Evolutionary conservation across 2,329 filamentous ascomycete genomes (phyloP).

Genomic region (Fusarium algeriense): DNA sequence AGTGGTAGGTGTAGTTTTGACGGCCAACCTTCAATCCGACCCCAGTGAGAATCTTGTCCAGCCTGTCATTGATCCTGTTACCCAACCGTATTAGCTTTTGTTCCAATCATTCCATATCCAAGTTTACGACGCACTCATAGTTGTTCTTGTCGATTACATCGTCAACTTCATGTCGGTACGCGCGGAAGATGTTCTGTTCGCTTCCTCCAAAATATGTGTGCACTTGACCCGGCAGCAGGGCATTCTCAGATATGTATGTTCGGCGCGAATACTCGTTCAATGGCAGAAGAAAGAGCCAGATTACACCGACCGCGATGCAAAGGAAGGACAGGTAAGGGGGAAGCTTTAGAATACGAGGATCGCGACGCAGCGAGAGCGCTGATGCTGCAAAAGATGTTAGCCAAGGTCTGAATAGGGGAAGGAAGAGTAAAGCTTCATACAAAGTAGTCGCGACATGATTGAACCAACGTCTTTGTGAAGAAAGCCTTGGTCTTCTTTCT

Average conservation of each 20-base stretch:
- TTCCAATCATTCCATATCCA: not conserved
- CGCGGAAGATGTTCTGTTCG: slow-evolving; percentile 93
- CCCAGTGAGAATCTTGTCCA: slow-evolving; percentile 80
- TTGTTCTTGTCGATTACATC: slow-evolving; percentile 67
- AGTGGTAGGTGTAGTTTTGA: slow-evolving; percentile 88
- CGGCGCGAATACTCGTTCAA: slow-evolving; percentile 89
- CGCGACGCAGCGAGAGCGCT: slow-evolving; percentile 78
- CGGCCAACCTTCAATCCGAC: slow-evolving; percentile 88
- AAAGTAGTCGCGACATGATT: slow-evolving; percentile 66
- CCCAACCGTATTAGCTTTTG: not conserved
- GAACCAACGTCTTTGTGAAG: slow-evolving; percentile 23
- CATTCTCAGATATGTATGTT: slow-evolving; percentile 98
- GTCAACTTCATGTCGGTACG: slow-evolving; percentile 87
- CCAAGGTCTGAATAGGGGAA: not conserved
- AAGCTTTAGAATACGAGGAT: slow-evolving; percentile 84
- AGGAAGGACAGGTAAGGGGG: slow-evolving; percentile 89
- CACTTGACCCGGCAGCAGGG: slow-evolving; percentile 92
- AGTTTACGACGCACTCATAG: slow-evolving; percentile 58
- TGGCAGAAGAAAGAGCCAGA: slow-evolving; percentile 91
- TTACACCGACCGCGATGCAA: slow-evolving; percentile 85
- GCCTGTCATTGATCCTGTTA: slow-evolving; percentile 72
- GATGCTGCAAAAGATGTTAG: slow-evolving; percentile 59
- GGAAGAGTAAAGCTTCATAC: slow-evolving; percentile 53
- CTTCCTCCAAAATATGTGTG: slow-evolving; percentile 98
- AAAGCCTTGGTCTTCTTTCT: slow-evolving; percentile 21